Evolutionary conservation across 2,329 filamentous ascomycete genomes (phyloP), one percentile per base, ranked within the genome.

Genomic region (Ceratocystis cubensis): DNA sequence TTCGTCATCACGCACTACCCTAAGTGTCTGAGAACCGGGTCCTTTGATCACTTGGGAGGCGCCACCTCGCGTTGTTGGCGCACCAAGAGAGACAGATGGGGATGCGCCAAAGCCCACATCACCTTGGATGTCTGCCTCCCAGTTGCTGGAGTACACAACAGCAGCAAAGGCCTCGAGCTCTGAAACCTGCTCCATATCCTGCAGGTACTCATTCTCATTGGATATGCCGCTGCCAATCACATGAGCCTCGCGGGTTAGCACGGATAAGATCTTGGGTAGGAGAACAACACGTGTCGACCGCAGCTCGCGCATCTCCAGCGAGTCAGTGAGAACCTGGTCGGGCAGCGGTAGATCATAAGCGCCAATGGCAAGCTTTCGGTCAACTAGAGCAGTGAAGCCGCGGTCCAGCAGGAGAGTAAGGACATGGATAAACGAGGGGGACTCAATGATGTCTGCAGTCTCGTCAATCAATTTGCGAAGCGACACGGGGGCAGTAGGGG

Each of bases 391-490:
- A 2, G 88, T 88, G 77, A 96, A 99, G 65, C 87, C 88, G 59
- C 91, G 83, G 74, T 97, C 92, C 68, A 97, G 88, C 66, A 96
- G 82, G 67, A 89, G 85, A 1, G 88, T 90, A 57, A 96, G 82
- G 45, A 99, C 91, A 72, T 91, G 88, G 0, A 87, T 84, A 76
- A 97, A 97, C 45, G 89, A 84, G 0, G 94, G 94, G 1, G 94
- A 96, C 73, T 99, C 94, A 73, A 97, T 87, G 28, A 99, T 83
- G 74, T 99, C 94, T 48, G 93, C 89, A 1, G 94, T 97, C 78
- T 99, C 94, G 74, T 99, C 93, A 1, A 99, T 83, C 22, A 99
- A 83, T 67, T 89, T 87, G 66, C 93, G 86, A 66, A 99, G 83
- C 82, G 80, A 37, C 79, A 75, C 65, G 6, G 67, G 64, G 3